Percentiles rank a stretch among this genome's conserved stretches.
Conservation (phyloP, 2,329 filamentous ascomycete species). For the Ceratocystis albifundus region DNA sequence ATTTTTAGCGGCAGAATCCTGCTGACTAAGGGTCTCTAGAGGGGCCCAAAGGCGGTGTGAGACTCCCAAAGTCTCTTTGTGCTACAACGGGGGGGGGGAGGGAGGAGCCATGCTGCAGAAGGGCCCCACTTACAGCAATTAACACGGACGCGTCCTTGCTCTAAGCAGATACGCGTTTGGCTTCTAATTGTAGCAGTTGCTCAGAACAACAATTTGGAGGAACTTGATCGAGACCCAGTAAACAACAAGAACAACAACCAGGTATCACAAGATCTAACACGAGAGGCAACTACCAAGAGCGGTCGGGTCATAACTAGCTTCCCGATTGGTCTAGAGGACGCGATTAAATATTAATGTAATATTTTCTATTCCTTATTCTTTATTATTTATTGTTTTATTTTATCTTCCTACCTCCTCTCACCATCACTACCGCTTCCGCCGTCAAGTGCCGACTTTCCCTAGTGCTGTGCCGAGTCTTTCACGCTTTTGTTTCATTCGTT, state of each 20-base stretch:
- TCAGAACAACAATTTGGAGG: background rate
- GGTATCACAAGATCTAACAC: background rate
- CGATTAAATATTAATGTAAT: background rate
- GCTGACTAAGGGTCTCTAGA: constrained; percentile 17
- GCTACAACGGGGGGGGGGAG: background rate
- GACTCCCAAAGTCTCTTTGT: too few species aligned
- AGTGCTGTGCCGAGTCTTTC: background rate
- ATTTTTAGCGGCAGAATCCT: constrained; percentile 21
- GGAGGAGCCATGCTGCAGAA: too few species aligned
- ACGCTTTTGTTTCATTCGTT: background rate
- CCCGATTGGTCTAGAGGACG: background rate
- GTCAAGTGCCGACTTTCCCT: background rate
- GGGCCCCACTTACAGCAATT: constrained; percentile 12
- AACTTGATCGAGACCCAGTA: background rate
- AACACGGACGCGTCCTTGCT: constrained; percentile 14
- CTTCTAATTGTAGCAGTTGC: background rate
- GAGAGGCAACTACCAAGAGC: background rate
- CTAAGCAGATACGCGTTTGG: background rate
- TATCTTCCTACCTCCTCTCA: background rate
- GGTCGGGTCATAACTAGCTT: background rate
- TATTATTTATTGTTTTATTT: background rate
- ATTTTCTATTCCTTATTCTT: background rate
- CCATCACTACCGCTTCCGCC: background rate
- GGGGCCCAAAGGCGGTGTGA: constrained; percentile 17
- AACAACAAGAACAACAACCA: constrained; percentile 2